These are phyloP conservation scores for Crassisporium funariophilum DNA, from an alignment of 768 basidiomycete genomes.

Conservation along the genomic window DNA sequence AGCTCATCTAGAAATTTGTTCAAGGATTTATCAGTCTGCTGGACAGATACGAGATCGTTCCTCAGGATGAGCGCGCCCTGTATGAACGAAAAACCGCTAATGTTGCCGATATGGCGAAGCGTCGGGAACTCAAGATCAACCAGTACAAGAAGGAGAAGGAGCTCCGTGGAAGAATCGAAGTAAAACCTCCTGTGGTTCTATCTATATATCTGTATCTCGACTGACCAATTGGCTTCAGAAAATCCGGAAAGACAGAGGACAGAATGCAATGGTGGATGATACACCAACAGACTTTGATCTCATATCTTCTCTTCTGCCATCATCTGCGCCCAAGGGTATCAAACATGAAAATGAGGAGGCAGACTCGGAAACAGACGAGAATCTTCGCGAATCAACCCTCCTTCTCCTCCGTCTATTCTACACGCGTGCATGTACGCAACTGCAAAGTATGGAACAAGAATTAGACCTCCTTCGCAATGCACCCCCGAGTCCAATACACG, in stretches of 20 bases:
- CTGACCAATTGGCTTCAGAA: constrained; percentile 35
- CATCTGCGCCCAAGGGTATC: constrained; percentile 12
- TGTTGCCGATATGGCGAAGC: constrained; percentile 65
- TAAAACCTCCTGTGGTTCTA: constrained; percentile 28
- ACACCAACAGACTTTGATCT: constrained; percentile 59
- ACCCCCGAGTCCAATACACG: constrained; percentile 41
- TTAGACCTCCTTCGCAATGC: constrained; percentile 63
- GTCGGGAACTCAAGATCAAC: constrained; percentile 87
- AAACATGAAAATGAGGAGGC: constrained; percentile 44
- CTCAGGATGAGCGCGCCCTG: constrained; percentile 58
- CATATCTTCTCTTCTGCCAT: constrained; percentile 62
- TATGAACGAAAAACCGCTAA: constrained; percentile 49
- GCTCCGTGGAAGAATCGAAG: constrained; percentile 70
- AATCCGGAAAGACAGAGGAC: constrained; percentile 55
- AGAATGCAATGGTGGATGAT: constrained; percentile 32
- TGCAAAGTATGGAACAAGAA: constrained; percentile 74
- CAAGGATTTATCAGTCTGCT: constrained; percentile 49
- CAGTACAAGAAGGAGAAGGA: constrained; percentile 90
- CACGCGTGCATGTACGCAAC: constrained; percentile 65
- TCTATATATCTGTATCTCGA: background rate
- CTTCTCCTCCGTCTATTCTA: constrained; percentile 76
- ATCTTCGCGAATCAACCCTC: constrained; percentile 65
- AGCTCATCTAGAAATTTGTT: constrained; percentile 47
- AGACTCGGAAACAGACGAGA: constrained; percentile 63
- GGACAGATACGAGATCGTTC: constrained; percentile 68